Evolutionary conservation across 345 rosid genomes (phyloP).

Genomic region (Alliaria petiolata): DNA sequence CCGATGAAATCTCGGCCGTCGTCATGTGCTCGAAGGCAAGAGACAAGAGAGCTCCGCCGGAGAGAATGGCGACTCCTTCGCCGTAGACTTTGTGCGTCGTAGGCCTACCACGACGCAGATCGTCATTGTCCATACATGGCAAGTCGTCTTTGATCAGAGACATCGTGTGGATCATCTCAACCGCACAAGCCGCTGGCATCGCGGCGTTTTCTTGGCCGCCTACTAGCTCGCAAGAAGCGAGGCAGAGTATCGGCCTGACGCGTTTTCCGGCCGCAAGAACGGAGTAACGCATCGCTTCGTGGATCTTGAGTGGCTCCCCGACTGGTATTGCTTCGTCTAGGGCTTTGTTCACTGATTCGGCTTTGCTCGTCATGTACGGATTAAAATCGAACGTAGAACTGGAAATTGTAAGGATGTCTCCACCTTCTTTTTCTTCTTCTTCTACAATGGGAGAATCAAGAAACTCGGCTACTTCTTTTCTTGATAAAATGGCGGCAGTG

Average conservation of each 20-base stretch:
- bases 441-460: conserved; percentile 33
- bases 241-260: conserved; percentile 55
- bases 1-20: conserved; percentile 28
- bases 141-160: conserved; percentile 67
- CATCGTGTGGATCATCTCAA: conserved; percentile 77
- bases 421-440: conserved; percentile 35
- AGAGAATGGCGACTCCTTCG: conserved; percentile 53
- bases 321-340: conserved; percentile 49
- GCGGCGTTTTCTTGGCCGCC: conserved; percentile 45
- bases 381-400: conserved; percentile 50
- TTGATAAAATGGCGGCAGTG: conserved; percentile 15
- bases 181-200: conserved; percentile 61
- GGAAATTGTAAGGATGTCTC: not conserved
- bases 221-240: conserved; percentile 61
- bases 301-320: conserved; percentile 42
- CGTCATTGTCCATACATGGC: conserved; percentile 73
- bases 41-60: conserved; percentile 56
- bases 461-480: conserved; percentile 25
- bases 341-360: conserved; percentile 45
- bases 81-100: conserved; percentile 54
- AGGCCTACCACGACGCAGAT: conserved; percentile 59
- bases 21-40: conserved; percentile 54
- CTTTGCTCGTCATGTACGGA: conserved; percentile 58
- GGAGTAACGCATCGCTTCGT: conserved; percentile 74
- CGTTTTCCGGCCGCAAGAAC: conserved; percentile 64